These are phyloP conservation scores for Vitis hybrid DNA, from an alignment of 177 flowering plant genomes.

Conservation along the genomic window DNA sequence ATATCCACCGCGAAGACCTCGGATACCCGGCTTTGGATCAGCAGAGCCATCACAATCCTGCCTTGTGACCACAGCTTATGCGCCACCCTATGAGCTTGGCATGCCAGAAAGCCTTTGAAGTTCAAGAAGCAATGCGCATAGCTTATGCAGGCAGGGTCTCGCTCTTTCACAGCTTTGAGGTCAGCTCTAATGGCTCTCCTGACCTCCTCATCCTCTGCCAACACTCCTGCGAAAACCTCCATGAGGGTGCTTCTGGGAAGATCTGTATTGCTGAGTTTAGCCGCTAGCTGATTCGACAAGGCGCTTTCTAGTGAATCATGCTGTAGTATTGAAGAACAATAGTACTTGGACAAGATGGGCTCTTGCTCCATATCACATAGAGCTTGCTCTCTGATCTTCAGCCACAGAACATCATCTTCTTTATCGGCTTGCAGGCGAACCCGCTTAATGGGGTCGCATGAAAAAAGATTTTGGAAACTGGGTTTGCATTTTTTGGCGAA, in stretches of 20 bases:
- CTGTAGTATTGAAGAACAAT: conserved; percentile 43
- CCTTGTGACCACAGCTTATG: conserved; percentile 73
- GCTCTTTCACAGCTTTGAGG: conserved; percentile 63
- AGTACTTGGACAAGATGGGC: conserved; percentile 60
- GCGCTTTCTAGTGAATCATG: conserved; percentile 61
- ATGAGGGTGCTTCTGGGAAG: conserved; percentile 43
- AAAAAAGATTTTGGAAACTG: conserved; percentile 28
- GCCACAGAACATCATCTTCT: conserved; percentile 42
- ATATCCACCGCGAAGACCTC: conserved; percentile 84
- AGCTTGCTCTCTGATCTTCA: conserved; percentile 58
- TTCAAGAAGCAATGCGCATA: conserved; percentile 74
- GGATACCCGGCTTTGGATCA: conserved; percentile 78
- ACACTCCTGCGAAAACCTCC: conserved; percentile 47
- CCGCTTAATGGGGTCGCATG: conserved; percentile 30
- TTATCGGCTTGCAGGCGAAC: background rate
- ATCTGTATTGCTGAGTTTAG: conserved; percentile 43
- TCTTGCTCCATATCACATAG: conserved; percentile 50
- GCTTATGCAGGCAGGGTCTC: conserved; percentile 87
- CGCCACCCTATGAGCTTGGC: conserved; percentile 75
- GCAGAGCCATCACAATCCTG: conserved; percentile 54
- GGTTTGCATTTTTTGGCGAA: conserved; percentile 28
- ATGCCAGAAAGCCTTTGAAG: conserved; percentile 80
- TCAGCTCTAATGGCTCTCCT: conserved; percentile 45
- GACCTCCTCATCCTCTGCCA: conserved; percentile 46
- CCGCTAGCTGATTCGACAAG: conserved; percentile 52